Percentiles rank a stretch among this genome's conserved stretches.
Evolutionary conservation across 106 monocot species (phyloP).

Genomic region (Apostasia ramifera): DNA sequence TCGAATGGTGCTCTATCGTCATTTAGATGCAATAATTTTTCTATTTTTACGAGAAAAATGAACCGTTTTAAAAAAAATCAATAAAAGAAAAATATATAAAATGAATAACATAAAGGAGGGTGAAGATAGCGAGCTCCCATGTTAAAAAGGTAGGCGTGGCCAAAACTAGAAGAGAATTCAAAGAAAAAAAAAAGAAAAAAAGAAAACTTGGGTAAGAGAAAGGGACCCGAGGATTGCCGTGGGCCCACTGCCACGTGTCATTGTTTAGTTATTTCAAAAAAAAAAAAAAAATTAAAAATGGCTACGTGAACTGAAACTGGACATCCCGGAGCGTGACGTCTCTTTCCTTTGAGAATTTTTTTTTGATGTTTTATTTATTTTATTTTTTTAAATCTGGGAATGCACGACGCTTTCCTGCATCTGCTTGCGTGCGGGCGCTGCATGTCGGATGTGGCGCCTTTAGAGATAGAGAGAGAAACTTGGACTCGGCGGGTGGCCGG

Average conservation of each 20-base stretch:
- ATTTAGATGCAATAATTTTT: background rate
- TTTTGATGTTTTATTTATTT: too few species aligned
- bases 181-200: background rate
- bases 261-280: background rate
- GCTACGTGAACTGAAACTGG: background rate
- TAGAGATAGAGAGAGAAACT: too few species aligned
- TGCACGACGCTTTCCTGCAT: too few species aligned
- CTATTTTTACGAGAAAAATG: background rate
- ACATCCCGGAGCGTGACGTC: background rate
- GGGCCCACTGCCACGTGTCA: background rate
- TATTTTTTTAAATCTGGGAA: too few species aligned
- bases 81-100: background rate
- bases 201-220: too few species aligned
- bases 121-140: background rate
- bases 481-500: too few species aligned
- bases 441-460: too few species aligned
- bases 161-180: background rate
- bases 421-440: too few species aligned
- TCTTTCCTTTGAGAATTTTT: background rate
- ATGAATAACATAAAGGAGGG: background rate
- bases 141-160: background rate
- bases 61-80: background rate
- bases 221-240: background rate
- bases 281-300: background rate
- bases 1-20: background rate